Base-by-base conservation (phyloP, 345 rosid genomes). In the Mallotus nudiflorus region DNA sequence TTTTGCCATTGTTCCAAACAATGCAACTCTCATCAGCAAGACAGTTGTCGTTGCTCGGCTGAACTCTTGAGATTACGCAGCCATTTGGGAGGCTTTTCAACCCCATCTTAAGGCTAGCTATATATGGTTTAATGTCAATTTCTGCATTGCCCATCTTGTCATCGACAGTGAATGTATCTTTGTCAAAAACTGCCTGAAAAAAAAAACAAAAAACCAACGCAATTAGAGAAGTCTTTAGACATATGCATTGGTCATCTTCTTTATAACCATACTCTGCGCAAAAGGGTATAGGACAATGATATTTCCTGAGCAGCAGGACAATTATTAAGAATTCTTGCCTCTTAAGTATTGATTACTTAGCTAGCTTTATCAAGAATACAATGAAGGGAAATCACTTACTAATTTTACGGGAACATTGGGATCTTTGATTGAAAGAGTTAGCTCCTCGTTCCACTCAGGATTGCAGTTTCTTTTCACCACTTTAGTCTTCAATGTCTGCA, bases 371-470 rank as follows among this genome's bases (percentile, higher is more conserved):
- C 27, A 20, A 15, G 1, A 56, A 18, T 39, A 29, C 6, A 15
- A 61, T 11, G 12, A n/a, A 42, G 6, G 33, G 25, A 33, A 4
- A 40, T 14, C 42, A 29, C 79, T 74, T 55, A 74, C 82, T 5
- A 79, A n/a, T 9, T 54, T 53, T 64, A 79, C 74, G 20, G 76
- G 78, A 67, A 25, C 48, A 20, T 71, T 49, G 53, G 42, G 12
- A 62, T 79, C 76, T 19, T 62, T 33, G 4, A 79, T 56, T n/a
- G 79, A 66, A 55, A 79, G 69, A 24, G 78, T 74, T 25, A 79
- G 65, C 31, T 74, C 82, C 31, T 79, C 79, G 6, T 79, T 70
- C 82, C 82, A 79, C 45, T 66, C 79, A 13, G 82, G 82, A 55
- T 70, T 66, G 70, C 79, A 69, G 46, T 49, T 70, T 0, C 52